These are phyloP conservation scores for Xylariaceae sp. DNA, from an alignment of 2,329 filamentous ascomycete species.

Conservation along the genomic window DNA sequence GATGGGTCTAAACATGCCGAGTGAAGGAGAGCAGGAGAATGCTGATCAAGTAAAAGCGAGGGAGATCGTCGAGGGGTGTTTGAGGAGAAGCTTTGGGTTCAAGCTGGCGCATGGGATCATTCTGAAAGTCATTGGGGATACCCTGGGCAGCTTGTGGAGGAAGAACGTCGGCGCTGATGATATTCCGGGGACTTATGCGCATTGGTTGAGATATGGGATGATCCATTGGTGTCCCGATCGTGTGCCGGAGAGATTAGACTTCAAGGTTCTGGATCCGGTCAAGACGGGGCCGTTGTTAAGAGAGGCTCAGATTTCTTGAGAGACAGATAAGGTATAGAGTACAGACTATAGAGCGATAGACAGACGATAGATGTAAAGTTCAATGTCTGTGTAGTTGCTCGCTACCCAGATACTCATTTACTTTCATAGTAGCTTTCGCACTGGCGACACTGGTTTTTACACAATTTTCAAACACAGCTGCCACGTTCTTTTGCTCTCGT, in stretches of 20 bases:
- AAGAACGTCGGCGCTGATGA: constrained; percentile 45
- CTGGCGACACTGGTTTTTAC: too few species aligned
- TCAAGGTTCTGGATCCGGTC: constrained; percentile 33
- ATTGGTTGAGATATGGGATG: constrained; percentile 50
- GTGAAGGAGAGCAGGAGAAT: constrained; percentile 36
- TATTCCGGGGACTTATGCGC: constrained; percentile 48
- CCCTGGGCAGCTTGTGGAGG: constrained; percentile 52
- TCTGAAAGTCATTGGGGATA: constrained; percentile 44
- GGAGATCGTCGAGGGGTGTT: constrained; percentile 47
- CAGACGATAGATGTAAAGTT: too few species aligned
- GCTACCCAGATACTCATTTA: too few species aligned
- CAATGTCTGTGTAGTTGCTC: too few species aligned
- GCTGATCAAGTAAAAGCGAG: constrained; percentile 45
- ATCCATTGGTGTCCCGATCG: constrained; percentile 43
- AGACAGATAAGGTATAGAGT: not conserved
- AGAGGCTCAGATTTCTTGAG: constrained; percentile 12
- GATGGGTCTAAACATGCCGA: constrained; percentile 41
- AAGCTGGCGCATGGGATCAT: constrained; percentile 55
- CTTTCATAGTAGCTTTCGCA: too few species aligned
- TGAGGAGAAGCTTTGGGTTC: constrained; percentile 49
- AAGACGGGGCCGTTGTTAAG: constrained; percentile 37
- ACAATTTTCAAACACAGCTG: too few species aligned
- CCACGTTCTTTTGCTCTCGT: too few species aligned
- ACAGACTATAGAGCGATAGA: too few species aligned
- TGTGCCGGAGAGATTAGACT: constrained; percentile 34